phyloP scores from a whole-genome alignment of 2,329 filamentous ascomycete genomes.

The Apiospora hydei region DNA sequence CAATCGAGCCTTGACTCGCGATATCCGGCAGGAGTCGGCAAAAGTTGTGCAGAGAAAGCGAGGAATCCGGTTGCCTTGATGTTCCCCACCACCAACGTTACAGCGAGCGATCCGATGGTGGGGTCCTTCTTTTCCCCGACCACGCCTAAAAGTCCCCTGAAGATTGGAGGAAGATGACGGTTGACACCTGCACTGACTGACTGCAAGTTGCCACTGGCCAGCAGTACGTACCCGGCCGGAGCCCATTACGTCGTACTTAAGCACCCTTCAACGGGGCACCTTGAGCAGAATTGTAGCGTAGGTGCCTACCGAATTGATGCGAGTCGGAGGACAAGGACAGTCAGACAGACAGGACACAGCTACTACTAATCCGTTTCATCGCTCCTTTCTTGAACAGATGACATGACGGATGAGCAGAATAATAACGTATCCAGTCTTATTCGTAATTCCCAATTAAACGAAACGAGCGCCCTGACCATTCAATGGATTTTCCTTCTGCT shows the following conservation, averaged over 20 bases:
- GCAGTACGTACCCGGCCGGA: neutral
- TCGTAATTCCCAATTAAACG: slow-evolving; percentile 20
- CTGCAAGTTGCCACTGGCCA: slow-evolving; percentile 2
- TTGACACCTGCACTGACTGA: neutral
- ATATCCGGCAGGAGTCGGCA: neutral
- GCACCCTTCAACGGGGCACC: neutral
- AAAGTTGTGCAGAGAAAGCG: neutral
- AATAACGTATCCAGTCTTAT: slow-evolving; percentile 18
- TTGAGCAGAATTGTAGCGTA: neutral
- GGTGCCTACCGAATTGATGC: neutral
- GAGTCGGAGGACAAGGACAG: neutral
- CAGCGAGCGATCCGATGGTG: slow-evolving; percentile 16
- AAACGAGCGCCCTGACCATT: slow-evolving; percentile 10
- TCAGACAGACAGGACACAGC: neutral
- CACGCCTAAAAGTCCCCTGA: neutral
- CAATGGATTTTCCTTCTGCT: neutral
- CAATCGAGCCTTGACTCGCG: neutral
- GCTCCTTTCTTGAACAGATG: neutral
- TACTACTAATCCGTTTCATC: neutral
- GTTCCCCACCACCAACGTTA: neutral
- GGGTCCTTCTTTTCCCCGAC: neutral
- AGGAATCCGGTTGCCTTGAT: neutral
- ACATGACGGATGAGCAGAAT: neutral
- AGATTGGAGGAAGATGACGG: neutral
- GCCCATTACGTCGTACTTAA: slow-evolving; percentile 22